Conservation (phyloP, 257 asterid genomes). For the Nicotiana noctiflora region DNA sequence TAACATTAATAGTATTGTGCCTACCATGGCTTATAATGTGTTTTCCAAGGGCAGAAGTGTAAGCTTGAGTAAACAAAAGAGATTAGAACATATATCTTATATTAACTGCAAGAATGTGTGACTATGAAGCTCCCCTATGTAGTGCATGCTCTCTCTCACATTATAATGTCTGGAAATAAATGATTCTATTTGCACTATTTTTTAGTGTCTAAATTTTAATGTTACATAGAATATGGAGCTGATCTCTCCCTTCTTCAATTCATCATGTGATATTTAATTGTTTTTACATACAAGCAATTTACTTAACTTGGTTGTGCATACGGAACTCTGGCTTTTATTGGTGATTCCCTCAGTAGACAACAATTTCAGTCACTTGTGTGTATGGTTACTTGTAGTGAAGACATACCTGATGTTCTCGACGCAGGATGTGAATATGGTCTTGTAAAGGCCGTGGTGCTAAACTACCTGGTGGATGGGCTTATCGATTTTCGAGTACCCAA, state of each 20-base stretch:
- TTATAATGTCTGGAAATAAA: background rate
- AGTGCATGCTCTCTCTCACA: background rate
- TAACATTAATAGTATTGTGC: background rate
- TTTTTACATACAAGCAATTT: background rate
- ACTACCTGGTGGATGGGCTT: constrained; percentile 96
- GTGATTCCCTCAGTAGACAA: constrained; percentile 86
- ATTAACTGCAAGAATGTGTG: background rate
- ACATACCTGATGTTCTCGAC: constrained; percentile 40
- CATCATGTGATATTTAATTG: background rate
- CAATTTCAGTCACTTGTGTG: constrained; percentile 96
- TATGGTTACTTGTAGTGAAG: constrained; percentile 44
- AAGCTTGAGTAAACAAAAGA: background rate
- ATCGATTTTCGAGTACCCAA: constrained; percentile 64
- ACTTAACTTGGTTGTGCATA: constrained; percentile 18
- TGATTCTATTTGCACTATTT: background rate
- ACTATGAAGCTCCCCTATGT: background rate
- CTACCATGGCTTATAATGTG: background rate
- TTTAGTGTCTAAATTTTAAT: background rate
- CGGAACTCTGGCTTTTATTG: constrained; percentile 78
- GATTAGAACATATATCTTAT: background rate
- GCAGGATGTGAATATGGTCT: constrained; percentile 81
- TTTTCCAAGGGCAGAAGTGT: background rate
- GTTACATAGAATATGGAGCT: background rate
- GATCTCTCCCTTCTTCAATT: background rate
- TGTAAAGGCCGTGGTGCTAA: constrained; percentile 70